Evolutionary conservation across 768 basidiomycete genomes (phyloP).

Genomic region (Agaricus blazei): DNA sequence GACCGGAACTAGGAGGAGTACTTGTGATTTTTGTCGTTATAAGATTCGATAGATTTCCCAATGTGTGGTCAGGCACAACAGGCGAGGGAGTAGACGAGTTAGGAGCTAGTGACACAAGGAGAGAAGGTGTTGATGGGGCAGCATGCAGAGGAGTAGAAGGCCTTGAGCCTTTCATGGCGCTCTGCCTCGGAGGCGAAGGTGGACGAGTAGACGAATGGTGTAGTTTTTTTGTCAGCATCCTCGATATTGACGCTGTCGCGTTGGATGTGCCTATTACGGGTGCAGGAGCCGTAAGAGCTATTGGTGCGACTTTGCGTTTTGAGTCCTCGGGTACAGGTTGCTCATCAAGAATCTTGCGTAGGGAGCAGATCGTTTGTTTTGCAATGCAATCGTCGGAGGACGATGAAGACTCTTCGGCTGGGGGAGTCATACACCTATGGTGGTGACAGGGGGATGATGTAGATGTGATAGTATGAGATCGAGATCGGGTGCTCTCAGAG

Average conservation of each 20-base stretch:
- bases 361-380: constrained; percentile 57
- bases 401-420: constrained; percentile 55
- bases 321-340: constrained; percentile 30
- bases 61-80: background rate
- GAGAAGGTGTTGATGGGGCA: no score
- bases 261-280: constrained; percentile 59
- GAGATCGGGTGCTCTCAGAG: background rate
- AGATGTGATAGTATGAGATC: background rate
- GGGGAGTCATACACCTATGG: constrained; percentile 45
- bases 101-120: background rate
- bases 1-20: constrained; percentile 43
- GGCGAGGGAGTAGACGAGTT: constrained; percentile 19
- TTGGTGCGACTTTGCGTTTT: constrained; percentile 24
- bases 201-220: constrained; percentile 59
- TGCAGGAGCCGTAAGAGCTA: constrained; percentile 46
- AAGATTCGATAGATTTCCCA: constrained; percentile 1
- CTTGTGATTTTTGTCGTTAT: constrained; percentile 14
- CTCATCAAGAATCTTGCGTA: constrained; percentile 67
- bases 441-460: constrained; percentile 6
- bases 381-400: constrained; percentile 51
- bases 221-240: constrained; percentile 62
- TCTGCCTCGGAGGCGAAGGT: constrained; percentile 51
- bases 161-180: constrained; percentile 33
- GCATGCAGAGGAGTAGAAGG: background rate
- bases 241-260: constrained; percentile 73